Evolutionary conservation across 176 grass and related monocot genomes (phyloP).

Genomic region (Urochloa ruziziensis): DNA sequence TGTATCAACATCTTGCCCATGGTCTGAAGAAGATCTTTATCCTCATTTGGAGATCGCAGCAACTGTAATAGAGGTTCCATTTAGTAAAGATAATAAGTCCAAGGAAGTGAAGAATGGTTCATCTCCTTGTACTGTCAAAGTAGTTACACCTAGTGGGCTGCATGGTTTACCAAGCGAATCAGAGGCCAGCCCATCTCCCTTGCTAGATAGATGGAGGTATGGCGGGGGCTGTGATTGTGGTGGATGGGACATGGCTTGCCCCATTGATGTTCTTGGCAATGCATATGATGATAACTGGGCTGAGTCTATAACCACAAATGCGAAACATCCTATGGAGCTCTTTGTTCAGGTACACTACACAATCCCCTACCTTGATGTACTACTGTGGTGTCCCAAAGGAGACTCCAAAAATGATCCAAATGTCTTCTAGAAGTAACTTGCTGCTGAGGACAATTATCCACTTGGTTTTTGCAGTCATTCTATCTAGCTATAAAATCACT

Average conservation of each 20-base stretch:
- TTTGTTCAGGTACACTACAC: slow-evolving; percentile 58
- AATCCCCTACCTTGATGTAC: neutral
- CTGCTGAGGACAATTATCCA: neutral
- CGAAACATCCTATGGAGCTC: slow-evolving; percentile 63
- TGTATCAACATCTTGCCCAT: slow-evolving; percentile 67
- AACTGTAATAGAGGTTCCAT: slow-evolving; percentile 67
- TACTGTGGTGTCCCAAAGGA: neutral
- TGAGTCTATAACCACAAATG: slow-evolving; percentile 30
- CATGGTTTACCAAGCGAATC: slow-evolving; percentile 62
- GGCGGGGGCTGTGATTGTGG: slow-evolving; percentile 91
- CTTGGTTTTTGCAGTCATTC: neutral
- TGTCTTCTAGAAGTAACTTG: neutral
- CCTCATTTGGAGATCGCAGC: slow-evolving; percentile 86
- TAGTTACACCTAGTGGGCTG: slow-evolving; percentile 63
- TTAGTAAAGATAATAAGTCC: slow-evolving; percentile 52
- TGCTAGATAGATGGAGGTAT: slow-evolving; percentile 91
- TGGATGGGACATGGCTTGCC: slow-evolving; percentile 96
- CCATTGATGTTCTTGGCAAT: slow-evolving; percentile 69
- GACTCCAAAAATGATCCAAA: neutral
- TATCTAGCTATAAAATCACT: neutral
- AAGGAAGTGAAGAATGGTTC: slow-evolving; percentile 38
- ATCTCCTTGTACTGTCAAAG: slow-evolving; percentile 49
- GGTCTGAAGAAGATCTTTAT: slow-evolving; percentile 69
- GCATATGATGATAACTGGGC: slow-evolving; percentile 40
- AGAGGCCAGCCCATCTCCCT: slow-evolving; percentile 55